phyloP scores from a whole-genome alignment of 371 early-diverging fungal genomes.

The Mucor lusitanicus region DNA sequence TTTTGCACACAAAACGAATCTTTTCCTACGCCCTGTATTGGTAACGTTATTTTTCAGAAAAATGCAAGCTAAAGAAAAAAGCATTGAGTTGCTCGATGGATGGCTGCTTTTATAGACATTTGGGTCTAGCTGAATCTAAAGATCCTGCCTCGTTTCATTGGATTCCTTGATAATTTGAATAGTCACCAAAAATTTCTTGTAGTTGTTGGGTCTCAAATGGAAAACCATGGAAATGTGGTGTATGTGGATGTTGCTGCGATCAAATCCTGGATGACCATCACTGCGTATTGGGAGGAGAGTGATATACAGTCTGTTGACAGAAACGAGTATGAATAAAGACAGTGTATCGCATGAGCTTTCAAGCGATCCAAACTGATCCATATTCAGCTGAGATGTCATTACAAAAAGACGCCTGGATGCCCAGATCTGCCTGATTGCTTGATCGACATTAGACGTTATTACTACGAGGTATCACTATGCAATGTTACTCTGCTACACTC shows the following conservation, averaged over 20 bases:
- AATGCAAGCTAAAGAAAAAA: constrained; percentile 29
- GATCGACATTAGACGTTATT: too few species aligned
- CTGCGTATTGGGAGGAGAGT: not conserved
- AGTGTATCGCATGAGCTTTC: too few species aligned
- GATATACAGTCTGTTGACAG: too few species aligned
- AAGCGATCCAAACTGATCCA: too few species aligned
- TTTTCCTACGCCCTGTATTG: constrained; percentile 21
- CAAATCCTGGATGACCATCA: not conserved
- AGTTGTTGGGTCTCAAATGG: not conserved
- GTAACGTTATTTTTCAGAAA: constrained; percentile 23
- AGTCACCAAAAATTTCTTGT: not conserved
- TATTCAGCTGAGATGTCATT: too few species aligned
- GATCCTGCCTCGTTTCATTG: not conserved
- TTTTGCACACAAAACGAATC: constrained; percentile 16
- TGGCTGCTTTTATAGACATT: not conserved
- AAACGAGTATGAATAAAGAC: too few species aligned
- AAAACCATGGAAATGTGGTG: too few species aligned
- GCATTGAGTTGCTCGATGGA: not conserved
- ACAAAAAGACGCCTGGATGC: too few species aligned
- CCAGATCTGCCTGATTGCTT: too few species aligned
- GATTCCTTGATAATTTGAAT: not conserved
- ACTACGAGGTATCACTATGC: too few species aligned
- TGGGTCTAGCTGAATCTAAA: not conserved
- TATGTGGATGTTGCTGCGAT: too few species aligned
- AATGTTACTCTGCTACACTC: too few species aligned